phyloP scores from a whole-genome alignment of 352 stramenopile genomes.

The Globisporangium recalcitrans region DNA sequence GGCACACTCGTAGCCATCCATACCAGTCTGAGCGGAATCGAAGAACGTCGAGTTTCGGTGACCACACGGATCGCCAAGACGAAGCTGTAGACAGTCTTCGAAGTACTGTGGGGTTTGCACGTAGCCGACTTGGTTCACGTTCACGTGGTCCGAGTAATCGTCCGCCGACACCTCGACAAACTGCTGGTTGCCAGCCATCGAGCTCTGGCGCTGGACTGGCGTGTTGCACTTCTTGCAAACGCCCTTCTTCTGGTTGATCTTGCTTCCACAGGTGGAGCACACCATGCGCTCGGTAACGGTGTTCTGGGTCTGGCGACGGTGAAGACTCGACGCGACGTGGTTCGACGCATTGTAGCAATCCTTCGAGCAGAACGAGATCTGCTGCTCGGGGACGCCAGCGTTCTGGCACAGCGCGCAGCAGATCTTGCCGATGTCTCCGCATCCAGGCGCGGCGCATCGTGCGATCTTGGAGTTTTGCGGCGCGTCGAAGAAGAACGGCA shows the following conservation, averaged over 20 bases:
- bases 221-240: conserved; percentile 51
- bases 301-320: conserved; percentile 67
- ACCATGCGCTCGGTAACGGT: conserved; percentile 58
- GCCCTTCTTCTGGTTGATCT: conserved; percentile 65
- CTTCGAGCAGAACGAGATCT: conserved; percentile 78
- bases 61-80: conserved; percentile 56
- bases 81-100: conserved; percentile 64
- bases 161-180: conserved; percentile 48
- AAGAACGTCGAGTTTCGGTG: conserved; percentile 77
- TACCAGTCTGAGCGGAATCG: conserved; percentile 65
- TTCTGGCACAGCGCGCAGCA: conserved; percentile 63
- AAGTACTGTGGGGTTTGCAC: conserved; percentile 43
- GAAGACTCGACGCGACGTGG: conserved; percentile 56
- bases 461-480: conserved; percentile 66
- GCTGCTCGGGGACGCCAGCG: conserved; percentile 50
- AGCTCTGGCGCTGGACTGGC: conserved; percentile 10
- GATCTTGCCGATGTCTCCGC: conserved; percentile 69
- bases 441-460: conserved; percentile 52
- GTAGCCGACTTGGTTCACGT: conserved; percentile 66
- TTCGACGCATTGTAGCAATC: conserved; percentile 70
- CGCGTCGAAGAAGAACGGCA: conserved; percentile 68
- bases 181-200: conserved; percentile 21
- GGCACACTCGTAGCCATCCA: conserved; percentile 70
- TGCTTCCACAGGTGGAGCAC: conserved; percentile 52
- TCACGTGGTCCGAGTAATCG: conserved; percentile 69